A percentile compares a stretch with the other conserved stretches of the same genome.
Conservation (phyloP, 176 grass and related monocot genomes). For the Puya raimondii region DNA sequence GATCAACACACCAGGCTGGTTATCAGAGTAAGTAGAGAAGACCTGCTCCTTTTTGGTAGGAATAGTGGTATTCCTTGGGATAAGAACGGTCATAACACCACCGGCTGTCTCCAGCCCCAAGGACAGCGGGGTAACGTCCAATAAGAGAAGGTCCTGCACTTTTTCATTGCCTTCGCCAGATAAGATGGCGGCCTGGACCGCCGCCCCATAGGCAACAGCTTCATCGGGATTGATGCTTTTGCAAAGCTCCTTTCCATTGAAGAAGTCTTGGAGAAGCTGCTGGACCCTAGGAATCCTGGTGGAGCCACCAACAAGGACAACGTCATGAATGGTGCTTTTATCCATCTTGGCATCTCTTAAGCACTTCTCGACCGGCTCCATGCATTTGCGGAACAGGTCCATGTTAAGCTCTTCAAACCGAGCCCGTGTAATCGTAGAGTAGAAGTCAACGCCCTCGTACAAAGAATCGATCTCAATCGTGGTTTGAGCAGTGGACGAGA, state of each 20-base stretch:
- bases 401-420: slow-evolving; percentile 50
- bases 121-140: slow-evolving; percentile 43
- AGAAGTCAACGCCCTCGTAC: slow-evolving; percentile 43
- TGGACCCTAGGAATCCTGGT: slow-evolving; percentile 40
- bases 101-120: slow-evolving; percentile 52
- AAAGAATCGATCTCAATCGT: slow-evolving; percentile 39
- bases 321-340: slow-evolving; percentile 43
- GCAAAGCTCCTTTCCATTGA: slow-evolving; percentile 48
- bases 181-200: slow-evolving; percentile 45
- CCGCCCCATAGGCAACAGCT: slow-evolving; percentile 45
- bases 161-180: slow-evolving; percentile 49
- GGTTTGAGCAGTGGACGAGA: slow-evolving; percentile 47
- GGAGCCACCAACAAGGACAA: slow-evolving; percentile 42
- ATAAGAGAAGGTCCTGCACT: slow-evolving; percentile 46
- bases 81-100: slow-evolving; percentile 49
- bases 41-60: slow-evolving; percentile 55
- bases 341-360: slow-evolving; percentile 46
- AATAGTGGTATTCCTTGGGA: slow-evolving; percentile 47
- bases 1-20: slow-evolving; percentile 52
- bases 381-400: slow-evolving; percentile 47
- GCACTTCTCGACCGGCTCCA: slow-evolving; percentile 54
- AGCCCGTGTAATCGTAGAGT: slow-evolving; percentile 42
- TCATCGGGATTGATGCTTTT: slow-evolving; percentile 62
- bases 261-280: slow-evolving; percentile 40
- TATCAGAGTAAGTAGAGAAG: slow-evolving; percentile 50